Conservation (phyloP, 176 grass and related monocot species). For the Phoenix roebelenii region DNA sequence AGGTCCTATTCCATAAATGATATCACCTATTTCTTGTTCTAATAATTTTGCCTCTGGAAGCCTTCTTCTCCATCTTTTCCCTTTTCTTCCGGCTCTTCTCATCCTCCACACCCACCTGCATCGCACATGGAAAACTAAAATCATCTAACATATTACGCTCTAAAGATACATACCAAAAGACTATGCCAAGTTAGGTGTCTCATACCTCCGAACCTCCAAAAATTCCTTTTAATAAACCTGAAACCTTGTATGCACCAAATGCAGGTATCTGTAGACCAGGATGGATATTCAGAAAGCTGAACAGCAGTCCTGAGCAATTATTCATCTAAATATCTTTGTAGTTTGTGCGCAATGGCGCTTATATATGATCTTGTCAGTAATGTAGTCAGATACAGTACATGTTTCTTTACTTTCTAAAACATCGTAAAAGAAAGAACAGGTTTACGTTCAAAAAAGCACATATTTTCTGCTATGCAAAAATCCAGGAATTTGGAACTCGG, state of each 20-base stretch:
- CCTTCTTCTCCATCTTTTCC: slow-evolving; percentile 97
- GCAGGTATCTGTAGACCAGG: slow-evolving; percentile 61
- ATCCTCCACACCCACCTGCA: no score
- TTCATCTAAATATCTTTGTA: not conserved
- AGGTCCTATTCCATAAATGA: not conserved
- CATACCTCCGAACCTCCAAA: slow-evolving; percentile 68
- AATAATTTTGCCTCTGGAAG: slow-evolving; percentile 79
- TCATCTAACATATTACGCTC: no score
- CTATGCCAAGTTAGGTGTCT: not conserved
- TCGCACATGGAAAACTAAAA: no score
- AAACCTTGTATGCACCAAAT: slow-evolving; percentile 83
- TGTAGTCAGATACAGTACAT: no score
- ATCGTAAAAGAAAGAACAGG: no score
- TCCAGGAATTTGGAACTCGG: no score
- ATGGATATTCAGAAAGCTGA: slow-evolving; percentile 8
- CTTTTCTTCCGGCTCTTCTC: slow-evolving; percentile 74
- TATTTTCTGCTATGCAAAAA: no score
- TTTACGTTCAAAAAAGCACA: no score
- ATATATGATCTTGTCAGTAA: no score
- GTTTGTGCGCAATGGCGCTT: no score
- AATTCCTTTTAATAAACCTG: slow-evolving; percentile 61
- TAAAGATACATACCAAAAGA: not conserved
- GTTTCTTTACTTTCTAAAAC: no score
- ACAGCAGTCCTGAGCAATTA: not conserved
- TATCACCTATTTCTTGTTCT: slow-evolving; percentile 61